phyloP scores from a whole-genome alignment of 352 stramenopile species.

The Chrysophaeum taylorii region DNA sequence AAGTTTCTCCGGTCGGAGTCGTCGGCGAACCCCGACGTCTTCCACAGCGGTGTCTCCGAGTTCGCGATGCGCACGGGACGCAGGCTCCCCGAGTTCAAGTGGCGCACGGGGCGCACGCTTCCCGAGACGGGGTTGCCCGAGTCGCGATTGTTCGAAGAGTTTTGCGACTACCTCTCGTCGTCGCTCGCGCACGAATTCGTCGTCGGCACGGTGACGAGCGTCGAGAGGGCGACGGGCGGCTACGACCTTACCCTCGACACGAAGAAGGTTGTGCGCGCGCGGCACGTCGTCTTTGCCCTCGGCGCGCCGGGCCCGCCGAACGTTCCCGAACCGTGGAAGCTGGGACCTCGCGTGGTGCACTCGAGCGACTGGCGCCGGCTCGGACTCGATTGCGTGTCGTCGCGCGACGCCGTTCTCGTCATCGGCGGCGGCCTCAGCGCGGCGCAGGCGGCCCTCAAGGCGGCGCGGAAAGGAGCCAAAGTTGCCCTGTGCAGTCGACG shows the following conservation, averaged over 20 bases:
- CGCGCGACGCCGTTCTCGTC: constrained; percentile 27
- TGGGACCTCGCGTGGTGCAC: neutral
- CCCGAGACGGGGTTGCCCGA: constrained; percentile 27
- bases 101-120: constrained; percentile 19
- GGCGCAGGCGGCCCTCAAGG: constrained; percentile 34
- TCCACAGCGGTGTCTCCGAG: constrained; percentile 29
- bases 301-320: constrained; percentile 25
- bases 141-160: constrained; percentile 37
- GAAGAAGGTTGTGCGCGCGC: neutral
- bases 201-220: constrained; percentile 15
- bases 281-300: constrained; percentile 29
- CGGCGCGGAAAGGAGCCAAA: constrained; percentile 9
- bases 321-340: constrained; percentile 12
- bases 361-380: constrained; percentile 17
- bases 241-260: no score
- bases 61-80: no score
- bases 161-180: constrained; percentile 34
- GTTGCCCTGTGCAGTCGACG: constrained; percentile 32
- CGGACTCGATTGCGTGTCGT: neutral
- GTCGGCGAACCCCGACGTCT: constrained; percentile 41
- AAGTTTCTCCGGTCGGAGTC: constrained; percentile 37
- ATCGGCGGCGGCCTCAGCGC: constrained; percentile 43
- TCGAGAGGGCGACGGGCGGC: neutral
- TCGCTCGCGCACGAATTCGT: constrained; percentile 34
- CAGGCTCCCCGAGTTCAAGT: constrained; percentile 38